phyloP scores from a whole-genome alignment of 73 alveolate genomes.

The Paramecium octaurelia region DNA sequence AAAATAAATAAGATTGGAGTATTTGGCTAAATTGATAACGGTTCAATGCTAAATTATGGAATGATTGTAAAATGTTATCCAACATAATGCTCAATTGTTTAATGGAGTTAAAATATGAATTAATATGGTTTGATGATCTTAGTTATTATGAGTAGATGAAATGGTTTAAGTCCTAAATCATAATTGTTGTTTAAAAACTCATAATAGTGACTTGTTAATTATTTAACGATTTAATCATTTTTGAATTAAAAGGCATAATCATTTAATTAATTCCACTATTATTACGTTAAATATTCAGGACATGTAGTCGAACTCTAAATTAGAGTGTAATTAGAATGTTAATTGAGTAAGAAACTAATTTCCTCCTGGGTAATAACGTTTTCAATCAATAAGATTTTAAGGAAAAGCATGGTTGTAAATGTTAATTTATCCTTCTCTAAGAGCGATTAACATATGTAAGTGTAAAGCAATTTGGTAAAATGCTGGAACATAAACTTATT shows the following conservation, averaged over 20 bases:
- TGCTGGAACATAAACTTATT: conserved; percentile 71
- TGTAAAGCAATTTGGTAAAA: conserved; percentile 74
- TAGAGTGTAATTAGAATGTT: not conserved
- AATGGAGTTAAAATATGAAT: conserved; percentile 80
- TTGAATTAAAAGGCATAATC: conserved; percentile 73
- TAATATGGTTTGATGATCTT: conserved; percentile 95
- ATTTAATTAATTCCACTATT: conserved; percentile 13
- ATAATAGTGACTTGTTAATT: conserved; percentile 60
- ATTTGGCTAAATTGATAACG: conserved; percentile 84
- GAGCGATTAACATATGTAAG: conserved; percentile 93
- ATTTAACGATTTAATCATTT: not conserved
- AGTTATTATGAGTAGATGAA: conserved; percentile 72
- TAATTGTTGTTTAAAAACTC: not conserved
- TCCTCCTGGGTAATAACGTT: conserved; percentile 78
- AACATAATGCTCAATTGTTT: conserved; percentile 82
- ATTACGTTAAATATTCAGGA: not conserved
- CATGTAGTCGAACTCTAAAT: not conserved
- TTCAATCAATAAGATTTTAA: conserved; percentile 80
- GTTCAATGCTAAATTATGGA: conserved; percentile 92
- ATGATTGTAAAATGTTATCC: conserved; percentile 89
- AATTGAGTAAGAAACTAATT: conserved; percentile 74
- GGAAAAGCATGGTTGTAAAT: conserved; percentile 83
- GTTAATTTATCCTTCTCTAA: conserved; percentile 97
- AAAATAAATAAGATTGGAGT: conserved; percentile 94
- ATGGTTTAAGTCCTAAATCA: not conserved